phyloP scores from a whole-genome alignment of 305 asterid species.

The Fraxinus paxiana region DNA sequence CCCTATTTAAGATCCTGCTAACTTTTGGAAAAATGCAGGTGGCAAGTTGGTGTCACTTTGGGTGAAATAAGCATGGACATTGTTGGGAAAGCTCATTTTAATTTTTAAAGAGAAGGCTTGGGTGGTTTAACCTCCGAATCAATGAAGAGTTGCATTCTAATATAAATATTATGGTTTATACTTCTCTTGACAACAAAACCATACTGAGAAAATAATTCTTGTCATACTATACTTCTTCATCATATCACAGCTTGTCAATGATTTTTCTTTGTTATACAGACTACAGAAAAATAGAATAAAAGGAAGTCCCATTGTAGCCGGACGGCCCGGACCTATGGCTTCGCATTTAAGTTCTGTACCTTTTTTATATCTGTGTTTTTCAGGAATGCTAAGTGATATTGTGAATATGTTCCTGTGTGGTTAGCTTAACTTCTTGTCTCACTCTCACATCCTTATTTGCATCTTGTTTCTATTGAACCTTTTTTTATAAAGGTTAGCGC shows the following conservation, averaged over 20 bases:
- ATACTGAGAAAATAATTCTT: neutral
- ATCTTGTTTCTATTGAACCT: neutral
- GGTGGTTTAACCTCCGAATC: slow-evolving; percentile 1
- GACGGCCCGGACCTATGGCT: neutral
- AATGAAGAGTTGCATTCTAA: neutral
- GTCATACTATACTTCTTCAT: neutral
- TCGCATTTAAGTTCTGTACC: neutral
- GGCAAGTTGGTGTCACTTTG: neutral
- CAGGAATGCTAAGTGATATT: neutral
- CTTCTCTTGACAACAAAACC: neutral
- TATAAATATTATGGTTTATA: neutral
- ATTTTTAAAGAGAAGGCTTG: neutral
- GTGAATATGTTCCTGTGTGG: neutral
- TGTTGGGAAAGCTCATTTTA: neutral
- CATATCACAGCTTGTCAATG: neutral
- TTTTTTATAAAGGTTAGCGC: neutral
- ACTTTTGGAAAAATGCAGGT: neutral
- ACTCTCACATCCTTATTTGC: neutral
- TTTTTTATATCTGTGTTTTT: slow-evolving; percentile 5
- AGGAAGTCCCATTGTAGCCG: neutral
- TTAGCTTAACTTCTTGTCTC: neutral
- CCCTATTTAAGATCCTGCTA: neutral
- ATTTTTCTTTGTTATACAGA: neutral
- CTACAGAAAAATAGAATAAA: neutral
- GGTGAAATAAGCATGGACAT: neutral